Base-by-base conservation (phyloP, 495 filamentous ascomycete genomes). In the Penicillium fimorum region DNA sequence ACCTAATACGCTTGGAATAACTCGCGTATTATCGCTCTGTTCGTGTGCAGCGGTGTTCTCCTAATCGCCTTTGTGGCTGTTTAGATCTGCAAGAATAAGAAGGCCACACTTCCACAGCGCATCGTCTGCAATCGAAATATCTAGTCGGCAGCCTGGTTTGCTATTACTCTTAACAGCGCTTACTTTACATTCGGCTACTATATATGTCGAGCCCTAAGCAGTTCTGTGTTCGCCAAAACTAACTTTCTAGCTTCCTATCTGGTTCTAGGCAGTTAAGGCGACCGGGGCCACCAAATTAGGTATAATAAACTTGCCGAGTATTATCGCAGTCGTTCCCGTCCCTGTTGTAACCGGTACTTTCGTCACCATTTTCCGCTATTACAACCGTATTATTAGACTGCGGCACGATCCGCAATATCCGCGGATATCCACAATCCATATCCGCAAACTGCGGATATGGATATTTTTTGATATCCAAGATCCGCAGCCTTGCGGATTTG, bases 201-300 rank as follows among this genome's bases (percentile, higher is more conserved):
- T 13, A 5, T n/a, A n/a, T 15, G 33, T n/a, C 4, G 13, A 37
- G 33, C 13, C 33, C 5, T 2, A 5, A 2, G 13, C 33, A n/a
- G 33, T 13, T n/a, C 13, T 5, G 33, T 37, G 33, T n/a, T n/a
- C 13, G 33, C 33, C 1, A 15, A 37, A 37, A 13, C 33, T 37
- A 63, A 71, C 40, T 35, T 61, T 54, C 47, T 73, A 71, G 27
- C 62, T 74, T 3, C 53, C 65, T 2, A 60, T 70, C 18, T 73
- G 67, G 67, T 76, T 76, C 38, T 71, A 79, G 53, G 63, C 70
- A 3, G 59, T 70, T 53, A 67, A 72, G 15, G 58, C 41, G 0
- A 61, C 57, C 52, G 61, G 56, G 1, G 61, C 73, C n/a, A 63
- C 63, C 3, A 18, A 61, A 3, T 57, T 70, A 3, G 76, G 71